Base-by-base conservation (phyloP, 129 eudicot species). In the Logfia minima region DNA sequence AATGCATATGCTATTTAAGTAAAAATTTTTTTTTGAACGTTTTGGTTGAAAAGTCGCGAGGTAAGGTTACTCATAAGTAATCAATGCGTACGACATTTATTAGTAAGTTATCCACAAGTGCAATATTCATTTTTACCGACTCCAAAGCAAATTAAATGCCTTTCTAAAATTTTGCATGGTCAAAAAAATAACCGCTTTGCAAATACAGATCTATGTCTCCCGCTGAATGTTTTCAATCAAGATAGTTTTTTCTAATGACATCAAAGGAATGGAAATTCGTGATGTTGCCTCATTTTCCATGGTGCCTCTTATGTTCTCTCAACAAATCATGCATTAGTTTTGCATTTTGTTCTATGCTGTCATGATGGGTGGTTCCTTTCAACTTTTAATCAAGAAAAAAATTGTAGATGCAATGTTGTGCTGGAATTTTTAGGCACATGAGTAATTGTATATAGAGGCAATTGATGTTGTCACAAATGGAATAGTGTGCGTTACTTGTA, bases 301-400 rank as follows among this genome's bases (percentile, higher is more conserved):
- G 29, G n/a, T 52, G 66, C 52, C 24, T 16, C 55, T 66, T 39
- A 32, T 66, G 2, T 52, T 66, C 29, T 39, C 53, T 22, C 18
- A 76, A 13, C 43, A 32, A 76, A 11, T 48, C 23, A 51, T 66
- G 72, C 18, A 51, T 32, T 51, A 4, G 3, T 76, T 66, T 66
- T 51, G 59, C 79, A 41, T 66, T 66, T 52, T 59, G 53, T 28
- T 67, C 5, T 53, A 23, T 67, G 81, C 67, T 77, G 43, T 76
- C 80, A 45, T 63, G 66, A 76, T 52, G 56, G 74, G 62, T 66
- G 66, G 19, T 52, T 51, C 35, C 32, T 63, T 6, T 61, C 16
- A 53, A 24, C 45, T 8, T 16, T 8, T 48, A 4, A 3, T 48
- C 14, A 8, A 9, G 48, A 41, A 11, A 8, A 23, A 39, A 61